A percentile compares a stretch with the other conserved stretches of the same genome.
Conservation (phyloP, 352 stramenopile genomes). For the Globisporangium cylindrosporum region DNA sequence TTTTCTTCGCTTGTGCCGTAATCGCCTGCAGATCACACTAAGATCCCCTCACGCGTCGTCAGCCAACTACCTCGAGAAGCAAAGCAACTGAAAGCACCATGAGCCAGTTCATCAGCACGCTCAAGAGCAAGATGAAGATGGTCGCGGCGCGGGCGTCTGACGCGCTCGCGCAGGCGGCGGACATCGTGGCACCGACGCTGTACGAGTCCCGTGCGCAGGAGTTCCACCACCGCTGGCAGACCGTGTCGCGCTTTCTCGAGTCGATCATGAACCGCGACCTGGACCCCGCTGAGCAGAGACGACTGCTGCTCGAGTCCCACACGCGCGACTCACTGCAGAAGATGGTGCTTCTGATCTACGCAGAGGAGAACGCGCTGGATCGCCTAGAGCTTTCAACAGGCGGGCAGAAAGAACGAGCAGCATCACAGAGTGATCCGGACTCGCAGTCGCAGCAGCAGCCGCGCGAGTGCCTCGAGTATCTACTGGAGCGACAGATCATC, state of each 20-base stretch:
- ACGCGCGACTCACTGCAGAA: constrained; percentile 82
- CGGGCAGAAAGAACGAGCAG: constrained; percentile 21
- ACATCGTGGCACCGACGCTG: constrained; percentile 75
- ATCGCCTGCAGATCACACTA: neutral
- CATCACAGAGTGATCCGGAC: constrained; percentile 17
- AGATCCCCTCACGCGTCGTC: neutral
- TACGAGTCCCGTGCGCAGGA: constrained; percentile 83
- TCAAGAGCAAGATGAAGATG: constrained; percentile 77
- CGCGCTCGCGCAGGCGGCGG: constrained; percentile 67
- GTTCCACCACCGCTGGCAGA: constrained; percentile 85
- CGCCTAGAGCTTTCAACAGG: constrained; percentile 58
- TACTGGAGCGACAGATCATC: constrained; percentile 83
- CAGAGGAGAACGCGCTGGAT: constrained; percentile 77
- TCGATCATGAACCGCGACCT: constrained; percentile 63
- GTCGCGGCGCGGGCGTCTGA: constrained; percentile 74
- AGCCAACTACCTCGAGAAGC: neutral
- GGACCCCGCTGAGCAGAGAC: constrained; percentile 67
- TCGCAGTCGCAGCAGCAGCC: constrained; percentile 31
- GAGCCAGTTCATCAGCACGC: constrained; percentile 49
- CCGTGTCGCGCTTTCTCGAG: constrained; percentile 73
- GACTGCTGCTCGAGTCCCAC: constrained; percentile 72
- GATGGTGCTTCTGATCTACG: constrained; percentile 84
- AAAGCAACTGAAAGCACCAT: constrained; percentile 3
- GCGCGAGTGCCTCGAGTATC: constrained; percentile 78
- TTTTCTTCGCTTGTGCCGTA: neutral